These are phyloP conservation scores for Verticillium longisporum DNA, from an alignment of 2,329 filamentous ascomycete genomes.

Conservation along the genomic window DNA sequence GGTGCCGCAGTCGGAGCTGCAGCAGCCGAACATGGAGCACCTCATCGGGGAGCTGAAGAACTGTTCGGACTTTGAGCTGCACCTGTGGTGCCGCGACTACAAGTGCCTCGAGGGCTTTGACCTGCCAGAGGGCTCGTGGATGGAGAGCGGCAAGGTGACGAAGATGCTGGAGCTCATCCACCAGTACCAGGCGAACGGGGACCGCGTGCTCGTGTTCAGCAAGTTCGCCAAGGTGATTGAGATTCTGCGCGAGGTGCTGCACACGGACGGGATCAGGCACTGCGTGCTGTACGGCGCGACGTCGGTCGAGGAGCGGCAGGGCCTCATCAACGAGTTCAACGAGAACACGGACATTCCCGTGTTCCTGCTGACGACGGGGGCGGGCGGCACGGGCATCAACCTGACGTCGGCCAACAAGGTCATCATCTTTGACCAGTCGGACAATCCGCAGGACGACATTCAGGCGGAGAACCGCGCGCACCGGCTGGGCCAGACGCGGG, in stretches of 20 bases:
- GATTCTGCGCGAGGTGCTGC: constrained; percentile 77
- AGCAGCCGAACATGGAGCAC: constrained; percentile 43
- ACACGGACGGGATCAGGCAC: constrained; percentile 65
- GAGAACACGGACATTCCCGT: constrained; percentile 70
- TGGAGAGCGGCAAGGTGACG: constrained; percentile 74
- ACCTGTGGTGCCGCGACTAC: constrained; percentile 58
- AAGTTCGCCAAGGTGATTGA: constrained; percentile 91
- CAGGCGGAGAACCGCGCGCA: constrained; percentile 97
- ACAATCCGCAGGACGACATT: constrained; percentile 97
- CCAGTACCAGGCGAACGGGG: constrained; percentile 69
- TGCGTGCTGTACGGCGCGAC: constrained; percentile 84
- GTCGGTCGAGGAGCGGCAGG: constrained; percentile 74
- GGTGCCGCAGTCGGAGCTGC: constrained; percentile 48
- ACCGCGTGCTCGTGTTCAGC: constrained; percentile 84
- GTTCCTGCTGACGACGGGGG: constrained; percentile 88
- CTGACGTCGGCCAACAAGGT: constrained; percentile 94
- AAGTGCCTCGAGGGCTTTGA: constrained; percentile 47
- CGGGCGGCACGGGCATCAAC: constrained; percentile 96
- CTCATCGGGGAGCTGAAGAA: constrained; percentile 49
- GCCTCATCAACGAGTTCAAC: constrained; percentile 83
- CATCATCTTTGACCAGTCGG: constrained; percentile 93
- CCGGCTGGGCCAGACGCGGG: constrained; percentile 81
- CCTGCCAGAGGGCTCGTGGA: constrained; percentile 44
- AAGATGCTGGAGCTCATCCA: constrained; percentile 70
- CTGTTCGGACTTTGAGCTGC: constrained; percentile 59